Base-by-base conservation (phyloP, 2,329 filamentous ascomycete genomes). In the Thermothelomyces thermophilus region DNA sequence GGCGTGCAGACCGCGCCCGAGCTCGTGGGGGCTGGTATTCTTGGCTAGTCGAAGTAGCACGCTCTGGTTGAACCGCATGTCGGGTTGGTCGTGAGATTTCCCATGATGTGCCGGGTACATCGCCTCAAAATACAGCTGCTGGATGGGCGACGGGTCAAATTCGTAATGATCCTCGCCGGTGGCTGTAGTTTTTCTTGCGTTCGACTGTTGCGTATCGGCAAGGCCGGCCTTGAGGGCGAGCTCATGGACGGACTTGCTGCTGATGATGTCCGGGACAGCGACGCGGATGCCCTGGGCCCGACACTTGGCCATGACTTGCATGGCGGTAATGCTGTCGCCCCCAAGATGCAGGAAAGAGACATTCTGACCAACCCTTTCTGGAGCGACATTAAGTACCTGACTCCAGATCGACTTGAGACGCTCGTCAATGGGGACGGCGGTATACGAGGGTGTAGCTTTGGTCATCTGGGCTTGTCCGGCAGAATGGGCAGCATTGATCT, bases 271-370 rank as follows among this genome's bases (percentile, higher is more conserved):
- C 0, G 56, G 51, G 10, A 71, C 65, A 0, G 63, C 62, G 7
- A 68, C 50, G 19, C 49, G 45, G 2, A 70, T 51, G 3, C 61
- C 63, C 11, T 62, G 58, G 0, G 60, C 50, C 1, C 64, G 60
- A 28, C 65, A 66, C 4, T 60, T 58, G 3, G 76, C 70, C 26
- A 69, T 65, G 13, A 58, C 51, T 16, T 55, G 54, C 61, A 74
- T 73, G 3, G 71, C 70, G 2, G 59, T 59, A n/a, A 73, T 71
- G 13, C 70, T 73, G 46, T 74, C 70, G 1, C 72, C 72, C 2
- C 71, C 71, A 0, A 72, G 58, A 4, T 59, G 55, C 11, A 71
- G 61, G 47, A 73, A 72, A 20, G 64, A 63, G 24, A 64, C 58
- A 20, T 65, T 64, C 0, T 58, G 43, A 0, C 63, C 59, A 16